Evolutionary conservation across 805 yeast species (phyloP).

Genomic region (Lachancea meyersii): DNA sequence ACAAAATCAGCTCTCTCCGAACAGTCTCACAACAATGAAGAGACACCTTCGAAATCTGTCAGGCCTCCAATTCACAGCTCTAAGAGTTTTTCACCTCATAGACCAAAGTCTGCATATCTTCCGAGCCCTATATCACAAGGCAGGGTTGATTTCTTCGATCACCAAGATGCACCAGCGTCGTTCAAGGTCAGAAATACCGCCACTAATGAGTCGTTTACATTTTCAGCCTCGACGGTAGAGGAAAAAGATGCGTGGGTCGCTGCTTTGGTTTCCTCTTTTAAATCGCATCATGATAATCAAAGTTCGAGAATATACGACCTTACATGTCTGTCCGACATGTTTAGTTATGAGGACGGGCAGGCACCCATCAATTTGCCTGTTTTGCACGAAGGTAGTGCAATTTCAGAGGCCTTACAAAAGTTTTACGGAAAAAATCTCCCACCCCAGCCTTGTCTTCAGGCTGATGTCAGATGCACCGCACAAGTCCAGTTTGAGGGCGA

Average conservation of each 20-base stretch:
- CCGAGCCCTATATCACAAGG: constrained; percentile 1
- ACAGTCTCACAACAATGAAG: background rate
- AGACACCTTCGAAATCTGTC: constrained; percentile 16
- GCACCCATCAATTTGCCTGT: constrained; percentile 48
- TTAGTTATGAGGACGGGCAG: constrained; percentile 56
- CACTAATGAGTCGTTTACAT: constrained; percentile 47
- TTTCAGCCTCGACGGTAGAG: constrained; percentile 40
- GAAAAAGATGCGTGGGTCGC: constrained; percentile 58
- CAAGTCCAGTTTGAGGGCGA: constrained; percentile 42
- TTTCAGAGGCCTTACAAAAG: constrained; percentile 37
- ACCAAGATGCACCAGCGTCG: constrained; percentile 13
- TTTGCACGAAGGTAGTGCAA: constrained; percentile 46
- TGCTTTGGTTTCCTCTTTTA: constrained; percentile 43
- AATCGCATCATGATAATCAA: constrained; percentile 35
- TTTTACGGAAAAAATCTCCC: constrained; percentile 11
- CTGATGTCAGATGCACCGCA: constrained; percentile 39
- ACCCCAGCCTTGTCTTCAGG: background rate
- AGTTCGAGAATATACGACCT: constrained; percentile 50
- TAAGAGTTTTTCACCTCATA: constrained; percentile 16
- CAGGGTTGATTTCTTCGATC: constrained; percentile 3
- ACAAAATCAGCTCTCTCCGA: background rate
- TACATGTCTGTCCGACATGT: constrained; percentile 49
- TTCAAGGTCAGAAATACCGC: constrained; percentile 57
- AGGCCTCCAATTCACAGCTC: constrained; percentile 22
- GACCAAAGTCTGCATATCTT: constrained; percentile 5